These are phyloP conservation scores for Salvia sclarea DNA, from an alignment of 305 asterid species.

Conservation along the genomic window DNA sequence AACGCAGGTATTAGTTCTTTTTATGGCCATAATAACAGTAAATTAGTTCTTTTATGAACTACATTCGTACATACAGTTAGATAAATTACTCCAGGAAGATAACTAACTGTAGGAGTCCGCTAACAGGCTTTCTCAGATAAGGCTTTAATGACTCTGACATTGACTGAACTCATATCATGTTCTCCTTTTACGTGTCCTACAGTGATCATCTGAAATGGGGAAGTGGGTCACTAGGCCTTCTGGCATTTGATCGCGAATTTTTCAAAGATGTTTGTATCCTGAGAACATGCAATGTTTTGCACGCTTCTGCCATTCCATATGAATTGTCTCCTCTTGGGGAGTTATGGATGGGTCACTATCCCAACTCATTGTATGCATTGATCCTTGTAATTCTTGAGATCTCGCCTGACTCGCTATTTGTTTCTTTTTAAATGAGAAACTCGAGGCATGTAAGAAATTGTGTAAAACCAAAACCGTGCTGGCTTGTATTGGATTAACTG, in stretches of 20 bases:
- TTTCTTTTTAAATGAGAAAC: neutral
- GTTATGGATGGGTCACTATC: no score
- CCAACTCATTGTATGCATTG: neutral
- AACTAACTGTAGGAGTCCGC: constrained; percentile 21
- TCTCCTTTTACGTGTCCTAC: neutral
- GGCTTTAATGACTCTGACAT: constrained; percentile 2
- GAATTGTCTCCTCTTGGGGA: no score
- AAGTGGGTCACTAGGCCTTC: neutral
- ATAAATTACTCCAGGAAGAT: constrained; percentile 6
- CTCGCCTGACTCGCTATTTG: neutral
- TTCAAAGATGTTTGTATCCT: no score
- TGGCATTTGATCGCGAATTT: no score
- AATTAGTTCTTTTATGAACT: constrained; percentile 19
- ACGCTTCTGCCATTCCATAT: neutral
- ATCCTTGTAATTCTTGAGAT: neutral
- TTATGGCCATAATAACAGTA: neutral
- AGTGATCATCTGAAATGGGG: neutral
- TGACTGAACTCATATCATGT: neutral
- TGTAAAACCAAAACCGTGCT: neutral
- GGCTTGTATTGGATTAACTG: neutral
- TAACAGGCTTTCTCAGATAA: neutral
- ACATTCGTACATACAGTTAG: neutral
- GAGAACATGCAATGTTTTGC: no score
- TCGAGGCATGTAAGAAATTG: neutral
- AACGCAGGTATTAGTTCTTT: constrained; percentile 70